A percentile compares a stretch with the other conserved stretches of the same genome.
Evolutionary conservation across 1,139 yeast species (phyloP).

Genomic region (Suhomyces taliae): DNA sequence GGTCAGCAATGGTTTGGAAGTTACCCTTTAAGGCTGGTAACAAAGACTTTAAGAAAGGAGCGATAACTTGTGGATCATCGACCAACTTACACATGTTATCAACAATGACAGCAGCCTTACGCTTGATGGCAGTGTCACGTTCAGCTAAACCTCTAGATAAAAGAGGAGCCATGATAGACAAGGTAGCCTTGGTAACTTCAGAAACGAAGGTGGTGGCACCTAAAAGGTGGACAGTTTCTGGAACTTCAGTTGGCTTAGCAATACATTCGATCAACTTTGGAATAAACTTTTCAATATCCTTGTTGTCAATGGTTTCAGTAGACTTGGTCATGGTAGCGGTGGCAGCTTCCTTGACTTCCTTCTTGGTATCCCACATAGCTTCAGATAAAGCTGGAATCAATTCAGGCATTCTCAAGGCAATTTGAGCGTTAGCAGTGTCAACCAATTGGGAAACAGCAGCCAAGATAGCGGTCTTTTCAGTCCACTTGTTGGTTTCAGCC

Average conservation of each 20-base stretch:
- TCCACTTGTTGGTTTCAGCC: slow-evolving; percentile 87
- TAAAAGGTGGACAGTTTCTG: slow-evolving; percentile 96
- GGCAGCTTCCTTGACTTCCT: slow-evolving; percentile 96
- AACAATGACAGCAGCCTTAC: slow-evolving; percentile 98
- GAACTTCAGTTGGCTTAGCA: slow-evolving; percentile 94
- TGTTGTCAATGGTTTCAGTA: slow-evolving; percentile 97
- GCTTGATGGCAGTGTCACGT: slow-evolving; percentile 98
- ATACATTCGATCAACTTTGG: slow-evolving; percentile 97
- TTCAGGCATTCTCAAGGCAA: slow-evolving; percentile 99
- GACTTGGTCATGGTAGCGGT: slow-evolving; percentile 93
- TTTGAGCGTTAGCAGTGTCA: slow-evolving; percentile 91
- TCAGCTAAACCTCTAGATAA: slow-evolving; percentile 99
- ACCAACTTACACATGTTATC: slow-evolving; percentile 99
- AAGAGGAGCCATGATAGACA: slow-evolving; percentile 98
- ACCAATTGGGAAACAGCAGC: slow-evolving; percentile 83
- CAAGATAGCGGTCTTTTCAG: slow-evolving; percentile 92
- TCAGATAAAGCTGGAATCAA: slow-evolving; percentile 97
- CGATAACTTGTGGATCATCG: slow-evolving; percentile 99
- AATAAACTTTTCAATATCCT: slow-evolving; percentile 98
- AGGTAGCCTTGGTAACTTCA: slow-evolving; percentile 98
- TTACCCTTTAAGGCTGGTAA: slow-evolving; percentile 95
- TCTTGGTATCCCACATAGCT: slow-evolving; percentile 99
- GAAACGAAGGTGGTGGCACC: slow-evolving; percentile 99
- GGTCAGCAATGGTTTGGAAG: slow-evolving; percentile 97
- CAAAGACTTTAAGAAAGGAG: slow-evolving; percentile 94